A percentile compares a stretch with the other conserved stretches of the same genome.
These are phyloP conservation scores for Solanum acaule DNA, from an alignment of 257 asterid genomes.

Conservation along the genomic window DNA sequence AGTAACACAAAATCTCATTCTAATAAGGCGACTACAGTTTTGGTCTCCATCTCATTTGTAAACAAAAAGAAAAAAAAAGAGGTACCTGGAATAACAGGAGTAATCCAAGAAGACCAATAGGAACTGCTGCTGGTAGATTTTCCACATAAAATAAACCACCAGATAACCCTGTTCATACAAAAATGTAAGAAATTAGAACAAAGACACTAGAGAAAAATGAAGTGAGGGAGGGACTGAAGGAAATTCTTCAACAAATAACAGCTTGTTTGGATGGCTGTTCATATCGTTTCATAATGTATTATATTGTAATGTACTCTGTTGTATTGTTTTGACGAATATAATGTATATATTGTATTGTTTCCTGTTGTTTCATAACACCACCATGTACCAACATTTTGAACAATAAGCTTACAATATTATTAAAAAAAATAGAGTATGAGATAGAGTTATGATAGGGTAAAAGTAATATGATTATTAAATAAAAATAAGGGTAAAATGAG, in stretches of 20 bases:
- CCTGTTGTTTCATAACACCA: neutral
- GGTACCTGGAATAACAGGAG: slow-evolving; percentile 86
- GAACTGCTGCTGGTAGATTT: slow-evolving; percentile 72
- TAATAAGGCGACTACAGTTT: neutral
- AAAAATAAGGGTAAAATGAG: neutral
- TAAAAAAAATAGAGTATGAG: neutral
- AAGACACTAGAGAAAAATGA: neutral
- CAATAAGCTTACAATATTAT: neutral
- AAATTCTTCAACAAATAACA: neutral
- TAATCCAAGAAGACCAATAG: slow-evolving; percentile 78
- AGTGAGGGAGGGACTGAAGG: neutral
- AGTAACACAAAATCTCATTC: too few relatives aligned
- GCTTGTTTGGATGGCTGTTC: neutral
- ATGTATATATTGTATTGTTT: neutral
- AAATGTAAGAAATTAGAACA: neutral
- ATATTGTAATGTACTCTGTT: neutral
- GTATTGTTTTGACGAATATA: neutral
- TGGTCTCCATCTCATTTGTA: neutral
- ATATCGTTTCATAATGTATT: neutral
- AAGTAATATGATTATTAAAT: neutral
- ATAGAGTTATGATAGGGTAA: neutral
- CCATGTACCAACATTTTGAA: neutral
- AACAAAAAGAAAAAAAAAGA: neutral
- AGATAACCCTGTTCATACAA: slow-evolving; percentile 45
- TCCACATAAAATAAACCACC: slow-evolving; percentile 62